Evolutionary conservation across 495 filamentous ascomycete genomes (phyloP).

Genomic region (Hypoxylon trugodes): DNA sequence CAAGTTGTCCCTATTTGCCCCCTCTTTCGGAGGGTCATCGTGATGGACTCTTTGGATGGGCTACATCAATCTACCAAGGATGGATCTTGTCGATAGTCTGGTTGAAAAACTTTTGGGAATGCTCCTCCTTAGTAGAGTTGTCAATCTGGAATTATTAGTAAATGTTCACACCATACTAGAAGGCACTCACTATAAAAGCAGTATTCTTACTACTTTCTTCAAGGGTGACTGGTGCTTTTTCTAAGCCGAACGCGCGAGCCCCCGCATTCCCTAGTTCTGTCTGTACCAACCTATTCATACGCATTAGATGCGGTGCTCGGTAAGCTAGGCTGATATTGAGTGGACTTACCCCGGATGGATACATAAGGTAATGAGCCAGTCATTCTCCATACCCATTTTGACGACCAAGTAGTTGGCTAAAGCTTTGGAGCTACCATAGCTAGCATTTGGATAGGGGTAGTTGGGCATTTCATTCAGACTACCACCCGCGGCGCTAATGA

Average conservation of each 20-base stretch:
- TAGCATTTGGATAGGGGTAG: background rate
- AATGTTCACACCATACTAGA: too few species aligned
- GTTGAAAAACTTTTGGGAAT: conserved; percentile 3
- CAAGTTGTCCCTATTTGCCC: too few species aligned
- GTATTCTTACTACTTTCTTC: background rate
- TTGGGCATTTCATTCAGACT: background rate
- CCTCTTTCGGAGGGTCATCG: too few species aligned
- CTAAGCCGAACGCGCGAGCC: background rate
- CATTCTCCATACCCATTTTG: background rate
- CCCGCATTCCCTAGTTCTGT: background rate
- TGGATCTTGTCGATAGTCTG: background rate
- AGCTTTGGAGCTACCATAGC: background rate
- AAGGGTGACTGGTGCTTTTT: background rate
- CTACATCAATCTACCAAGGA: background rate
- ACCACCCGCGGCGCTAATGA: background rate
- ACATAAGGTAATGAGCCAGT: background rate
- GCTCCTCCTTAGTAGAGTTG: background rate
- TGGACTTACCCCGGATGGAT: background rate
- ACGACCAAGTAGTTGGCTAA: background rate
- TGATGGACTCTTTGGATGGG: too few species aligned
- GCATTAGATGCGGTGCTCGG: too few species aligned
- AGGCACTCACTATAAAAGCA: background rate
- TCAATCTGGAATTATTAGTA: background rate
- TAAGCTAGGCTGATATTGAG: too few species aligned
- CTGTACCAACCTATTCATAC: background rate